These are phyloP conservation scores for Aspergillus uvarum DNA, from an alignment of 2,329 filamentous ascomycete species.

Conservation along the genomic window DNA sequence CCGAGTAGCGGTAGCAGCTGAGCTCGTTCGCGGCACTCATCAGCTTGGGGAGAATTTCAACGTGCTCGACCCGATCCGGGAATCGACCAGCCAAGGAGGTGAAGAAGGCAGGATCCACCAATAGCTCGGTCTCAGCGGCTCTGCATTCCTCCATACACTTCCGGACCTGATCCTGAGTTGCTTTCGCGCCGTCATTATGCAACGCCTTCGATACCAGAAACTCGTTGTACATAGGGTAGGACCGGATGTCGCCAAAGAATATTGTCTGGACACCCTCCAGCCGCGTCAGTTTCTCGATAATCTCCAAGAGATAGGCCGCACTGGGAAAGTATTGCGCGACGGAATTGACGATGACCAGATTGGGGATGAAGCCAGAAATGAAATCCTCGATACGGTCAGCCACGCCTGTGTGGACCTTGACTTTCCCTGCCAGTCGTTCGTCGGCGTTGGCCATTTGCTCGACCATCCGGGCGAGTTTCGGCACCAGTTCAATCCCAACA, in stretches of 20 bases:
- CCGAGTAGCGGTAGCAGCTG: conserved; percentile 2
- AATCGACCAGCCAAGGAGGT: not conserved
- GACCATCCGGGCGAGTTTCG: not conserved
- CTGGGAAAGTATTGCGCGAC: not conserved
- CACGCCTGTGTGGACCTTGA: not conserved
- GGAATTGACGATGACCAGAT: not conserved
- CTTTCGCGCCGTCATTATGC: not conserved
- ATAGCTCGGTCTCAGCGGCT: not conserved
- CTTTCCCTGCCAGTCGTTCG: not conserved
- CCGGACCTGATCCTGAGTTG: not conserved
- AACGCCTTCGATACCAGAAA: not conserved
- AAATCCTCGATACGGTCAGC: not conserved
- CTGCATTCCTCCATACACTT: not conserved
- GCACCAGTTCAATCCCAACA: not conserved
- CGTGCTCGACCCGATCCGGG: not conserved
- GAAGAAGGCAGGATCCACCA: not conserved
- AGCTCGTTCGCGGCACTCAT: conserved; percentile 1
- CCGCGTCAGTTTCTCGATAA: not conserved
- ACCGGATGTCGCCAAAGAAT: not conserved
- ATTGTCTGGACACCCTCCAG: not conserved
- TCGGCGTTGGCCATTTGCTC: not conserved
- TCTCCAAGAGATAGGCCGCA: not conserved
- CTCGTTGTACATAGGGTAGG: not conserved
- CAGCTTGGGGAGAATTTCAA: conserved; percentile 1
- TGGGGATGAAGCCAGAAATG: not conserved